Evolutionary conservation across 2,329 filamentous ascomycete genomes (phyloP), one percentile per base, ranked within the genome.

Genomic region (Xylariales sp.): DNA sequence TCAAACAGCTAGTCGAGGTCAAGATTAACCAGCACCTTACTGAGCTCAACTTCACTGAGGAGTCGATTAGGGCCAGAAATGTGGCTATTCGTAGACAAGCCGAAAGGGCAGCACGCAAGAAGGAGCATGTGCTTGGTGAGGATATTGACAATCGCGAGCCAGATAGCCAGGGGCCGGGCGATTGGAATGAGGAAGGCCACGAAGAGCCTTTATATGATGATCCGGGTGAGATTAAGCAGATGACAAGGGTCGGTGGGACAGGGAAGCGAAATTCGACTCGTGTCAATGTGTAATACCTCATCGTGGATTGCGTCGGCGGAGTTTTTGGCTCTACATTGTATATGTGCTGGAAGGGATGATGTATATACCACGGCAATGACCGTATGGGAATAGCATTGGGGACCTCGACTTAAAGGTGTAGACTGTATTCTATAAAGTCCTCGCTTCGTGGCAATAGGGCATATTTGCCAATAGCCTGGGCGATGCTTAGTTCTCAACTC

Each of bases 1-100:
- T 88, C 36, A 95, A 95, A 57, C 63, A 66, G 5, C 60, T 94
- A 37, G 82, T 90, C 2, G 90, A 96, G 64, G 72, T 80, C 38
- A 81, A 78, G 58, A 90, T 97, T 55, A 76, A 84, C 48, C 63
- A 72, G 7, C 75, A 76, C 11, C 68, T 88, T 21, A 69, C 68
- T 21, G 68, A 76, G 20, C 74, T 88, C 49, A 77, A 63, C 39
- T 69, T 68, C 46, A 63, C 64, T 5, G 58, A 66, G 2, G 53
- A 61, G n/a, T 49, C 56, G 22, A 58, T 40, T 34, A 46, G 54
- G 61, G 45, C 63, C 63, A 56, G 62, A 40, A 28, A 52, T 9
- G 35, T 50, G 15, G 20, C 39, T 5, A 47, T 54, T 14, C 54
- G 62, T 16, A 52, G 43, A 46, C 40, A 25, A 39, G 54, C 48